Base-by-base conservation (phyloP, 2,329 filamentous ascomycete genomes). In the Penicillium sp. region DNA sequence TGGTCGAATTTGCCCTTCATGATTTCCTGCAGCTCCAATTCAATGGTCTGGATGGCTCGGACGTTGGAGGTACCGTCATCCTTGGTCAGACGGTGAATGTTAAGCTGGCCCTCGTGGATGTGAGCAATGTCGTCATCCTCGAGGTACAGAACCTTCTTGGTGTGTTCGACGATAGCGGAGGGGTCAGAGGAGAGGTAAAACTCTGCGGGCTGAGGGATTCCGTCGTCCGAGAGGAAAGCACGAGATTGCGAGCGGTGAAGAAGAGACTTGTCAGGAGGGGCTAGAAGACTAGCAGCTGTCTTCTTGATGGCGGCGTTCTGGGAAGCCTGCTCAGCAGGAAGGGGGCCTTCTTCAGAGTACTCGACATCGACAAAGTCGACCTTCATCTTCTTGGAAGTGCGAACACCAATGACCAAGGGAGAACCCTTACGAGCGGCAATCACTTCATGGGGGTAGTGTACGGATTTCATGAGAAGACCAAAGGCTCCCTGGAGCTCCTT, bases 1-100 rank as follows among this genome's bases (percentile, higher is more conserved):
- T 99, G 94, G 76, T 99, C 94, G 78, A 97, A 99, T 74, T 94
- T 95, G 77, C 94, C 94, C 88, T 99, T 99, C 94, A 99, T 99
- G 78, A 99, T 99, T 82, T 99, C 92, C 81, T 99, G 94, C 63
- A 99, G 88, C 82, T 99, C 91, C 51, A 99, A 89, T 82, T 99
- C 94, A 56, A 99, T 85, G 56, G 94, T 99, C 83, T 99, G 94
- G 74, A 99, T 99, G 68, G 90, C 91, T 74, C 94, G 92, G 66
- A 97, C 91, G 72, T 97, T 97, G 78, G 91, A 96, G 71, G 89
- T 92, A 65, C 93, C 93, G 73, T 97, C 93, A 66, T 92, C 89
- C 86, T 97, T 97, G 78, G 90, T 92, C 66, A 97, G 83, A 72
- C 94, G 91, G 83, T 99, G 94, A 69, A 99, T 99, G 84, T 99